A percentile compares a stretch with the other conserved stretches of the same genome.
phyloP scores from a whole-genome alignment of 768 basidiomycete species.

The Boletus subcaerulescens region DNA sequence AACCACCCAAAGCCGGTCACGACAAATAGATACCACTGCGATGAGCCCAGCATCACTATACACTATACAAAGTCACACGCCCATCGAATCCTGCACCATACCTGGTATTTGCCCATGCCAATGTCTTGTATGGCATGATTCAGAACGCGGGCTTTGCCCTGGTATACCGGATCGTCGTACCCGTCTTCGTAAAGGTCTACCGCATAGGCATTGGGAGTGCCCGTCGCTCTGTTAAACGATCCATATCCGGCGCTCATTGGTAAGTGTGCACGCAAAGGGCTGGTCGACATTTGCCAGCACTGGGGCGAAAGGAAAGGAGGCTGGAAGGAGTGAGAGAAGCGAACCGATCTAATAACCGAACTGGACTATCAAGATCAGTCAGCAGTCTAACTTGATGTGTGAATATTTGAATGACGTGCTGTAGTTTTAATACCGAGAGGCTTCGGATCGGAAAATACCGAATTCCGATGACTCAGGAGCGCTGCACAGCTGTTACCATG shows the following conservation, averaged over 20 bases:
- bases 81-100: conserved; percentile 2
- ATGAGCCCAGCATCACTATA: neutral
- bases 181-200: conserved; percentile 34
- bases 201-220: neutral
- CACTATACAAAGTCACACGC: neutral
- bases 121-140: conserved; percentile 50
- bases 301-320: too few species aligned
- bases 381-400: too few species aligned
- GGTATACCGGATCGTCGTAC: conserved; percentile 45
- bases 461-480: too few species aligned
- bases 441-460: too few species aligned
- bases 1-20: conserved; percentile 44
- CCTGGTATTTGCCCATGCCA: conserved; percentile 58
- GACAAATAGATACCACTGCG: conserved; percentile 38
- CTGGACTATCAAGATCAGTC: too few species aligned
- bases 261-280: neutral
- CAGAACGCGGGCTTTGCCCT: conserved; percentile 46
- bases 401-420: too few species aligned
- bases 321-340: too few species aligned
- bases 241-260: neutral
- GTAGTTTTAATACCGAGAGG: too few species aligned
- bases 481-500: too few species aligned
- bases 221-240: neutral
- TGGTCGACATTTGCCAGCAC: neutral
- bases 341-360: too few species aligned